A percentile compares a stretch with the other conserved stretches of the same genome.
These are phyloP conservation scores for Sarcodon aspratus DNA, from an alignment of 768 basidiomycete genomes.

Conservation along the genomic window DNA sequence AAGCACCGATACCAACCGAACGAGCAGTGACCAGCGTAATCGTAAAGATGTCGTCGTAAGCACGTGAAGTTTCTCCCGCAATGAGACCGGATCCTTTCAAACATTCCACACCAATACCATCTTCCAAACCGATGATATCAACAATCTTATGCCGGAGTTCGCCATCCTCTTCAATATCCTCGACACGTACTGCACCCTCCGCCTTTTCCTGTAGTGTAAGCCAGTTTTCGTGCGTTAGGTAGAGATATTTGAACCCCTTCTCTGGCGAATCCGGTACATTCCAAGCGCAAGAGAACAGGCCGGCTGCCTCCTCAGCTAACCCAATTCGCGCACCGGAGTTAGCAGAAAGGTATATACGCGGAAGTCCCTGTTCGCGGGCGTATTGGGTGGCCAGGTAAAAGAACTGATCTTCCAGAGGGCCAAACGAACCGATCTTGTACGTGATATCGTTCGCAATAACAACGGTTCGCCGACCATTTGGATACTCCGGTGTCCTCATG, in stretches of 20 bases:
- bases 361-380: slow-evolving; percentile 78
- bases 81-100: slow-evolving; percentile 95
- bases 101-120: slow-evolving; percentile 94
- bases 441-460: slow-evolving; percentile 98
- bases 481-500: slow-evolving; percentile 85
- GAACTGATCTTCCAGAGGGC: slow-evolving; percentile 91
- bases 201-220: slow-evolving; percentile 86
- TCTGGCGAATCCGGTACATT: slow-evolving; percentile 71
- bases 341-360: slow-evolving; percentile 95
- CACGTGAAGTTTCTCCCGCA: slow-evolving; percentile 95
- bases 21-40: slow-evolving; percentile 98
- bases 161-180: slow-evolving; percentile 77
- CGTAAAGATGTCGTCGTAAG: slow-evolving; percentile 99
- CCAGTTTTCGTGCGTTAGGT: slow-evolving; percentile 87
- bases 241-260: slow-evolving; percentile 94
- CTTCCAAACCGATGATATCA: slow-evolving; percentile 93
- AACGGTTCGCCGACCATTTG: slow-evolving; percentile 75
- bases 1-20: slow-evolving; percentile 98
- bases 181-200: slow-evolving; percentile 62
- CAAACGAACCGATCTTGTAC: slow-evolving; percentile 97
- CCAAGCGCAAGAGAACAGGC: slow-evolving; percentile 89
- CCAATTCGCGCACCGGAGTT: slow-evolving; percentile 98
- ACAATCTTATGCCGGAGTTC: slow-evolving; percentile 91
- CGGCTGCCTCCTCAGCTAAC: slow-evolving; percentile 83
- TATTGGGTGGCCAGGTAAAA: slow-evolving; percentile 93